A percentile compares a stretch with the other conserved stretches of the same genome.
Evolutionary conservation across 805 yeast genomes (phyloP).

Genomic region (Lipomyces yamadae): DNA sequence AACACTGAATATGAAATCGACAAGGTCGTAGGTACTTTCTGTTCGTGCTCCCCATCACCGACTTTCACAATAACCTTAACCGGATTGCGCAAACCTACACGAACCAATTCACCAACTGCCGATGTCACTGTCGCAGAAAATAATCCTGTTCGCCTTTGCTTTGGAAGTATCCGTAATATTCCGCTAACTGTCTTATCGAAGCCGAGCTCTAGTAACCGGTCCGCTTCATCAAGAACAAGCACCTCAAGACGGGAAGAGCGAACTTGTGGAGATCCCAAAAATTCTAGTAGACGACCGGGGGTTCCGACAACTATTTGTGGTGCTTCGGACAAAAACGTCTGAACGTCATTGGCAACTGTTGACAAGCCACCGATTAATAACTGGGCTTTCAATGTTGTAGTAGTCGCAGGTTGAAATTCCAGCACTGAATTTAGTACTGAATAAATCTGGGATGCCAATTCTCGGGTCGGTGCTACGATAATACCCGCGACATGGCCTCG

Average conservation of each 20-base stretch:
- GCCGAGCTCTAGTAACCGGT: slow-evolving; percentile 77
- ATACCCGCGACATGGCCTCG: slow-evolving; percentile 73
- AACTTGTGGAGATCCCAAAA: slow-evolving; percentile 61
- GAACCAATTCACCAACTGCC: slow-evolving; percentile 77
- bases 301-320: slow-evolving; percentile 89
- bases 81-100: slow-evolving; percentile 92
- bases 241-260: slow-evolving; percentile 69
- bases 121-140: slow-evolving; percentile 91
- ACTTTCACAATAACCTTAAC: slow-evolving; percentile 81
- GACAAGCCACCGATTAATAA: slow-evolving; percentile 51
- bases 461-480: slow-evolving; percentile 72
- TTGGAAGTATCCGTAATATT: slow-evolving; percentile 74
- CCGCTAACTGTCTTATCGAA: slow-evolving; percentile 70
- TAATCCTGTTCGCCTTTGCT: slow-evolving; percentile 90
- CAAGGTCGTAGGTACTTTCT: slow-evolving; percentile 64
- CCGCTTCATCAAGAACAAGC: slow-evolving; percentile 90
- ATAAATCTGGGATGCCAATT: slow-evolving; percentile 60
- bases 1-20: slow-evolving; percentile 64
- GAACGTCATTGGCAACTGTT: slow-evolving; percentile 68
- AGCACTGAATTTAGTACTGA: slow-evolving; percentile 66
- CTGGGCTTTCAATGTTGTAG: slow-evolving; percentile 42
- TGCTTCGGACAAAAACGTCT: slow-evolving; percentile 54
- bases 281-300: slow-evolving; percentile 86
- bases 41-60: slow-evolving; percentile 43
- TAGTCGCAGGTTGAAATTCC: slow-evolving; percentile 51